A percentile compares a stretch with the other conserved stretches of the same genome.
These are phyloP conservation scores for Reutealis trisperma DNA, from an alignment of 345 rosid genomes.

Conservation along the genomic window DNA sequence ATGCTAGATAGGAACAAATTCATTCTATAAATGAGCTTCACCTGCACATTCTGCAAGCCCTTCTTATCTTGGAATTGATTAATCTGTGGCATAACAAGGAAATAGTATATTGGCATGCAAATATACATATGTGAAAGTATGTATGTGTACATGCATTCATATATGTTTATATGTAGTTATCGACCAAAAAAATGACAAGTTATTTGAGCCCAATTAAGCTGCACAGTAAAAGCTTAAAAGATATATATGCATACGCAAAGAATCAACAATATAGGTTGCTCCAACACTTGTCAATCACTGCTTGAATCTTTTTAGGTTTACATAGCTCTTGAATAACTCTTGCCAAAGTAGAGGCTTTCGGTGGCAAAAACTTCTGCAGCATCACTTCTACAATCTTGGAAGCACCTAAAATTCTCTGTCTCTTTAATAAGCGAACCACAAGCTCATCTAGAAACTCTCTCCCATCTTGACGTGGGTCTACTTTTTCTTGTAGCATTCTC, in stretches of 20 bases:
- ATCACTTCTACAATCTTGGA: constrained; percentile 67
- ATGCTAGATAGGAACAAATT: too few species aligned
- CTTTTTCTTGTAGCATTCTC: constrained; percentile 62
- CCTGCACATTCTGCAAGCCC: neutral
- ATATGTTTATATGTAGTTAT: too few species aligned
- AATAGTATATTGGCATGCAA: neutral
- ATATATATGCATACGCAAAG: neutral
- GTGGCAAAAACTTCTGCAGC: constrained; percentile 67
- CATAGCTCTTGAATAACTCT: constrained; percentile 65
- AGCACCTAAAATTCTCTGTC: constrained; percentile 66
- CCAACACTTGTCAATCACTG: constrained; percentile 67
- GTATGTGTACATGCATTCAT: too few species aligned
- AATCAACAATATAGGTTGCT: constrained; percentile 49
- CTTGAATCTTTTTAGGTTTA: constrained; percentile 63
- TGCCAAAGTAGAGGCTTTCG: constrained; percentile 64
- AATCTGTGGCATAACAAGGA: neutral
- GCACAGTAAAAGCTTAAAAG: neutral
- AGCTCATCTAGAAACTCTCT: constrained; percentile 77
- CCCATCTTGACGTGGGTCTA: constrained; percentile 74
- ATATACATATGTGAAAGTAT: too few species aligned
- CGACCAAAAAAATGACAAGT: too few species aligned
- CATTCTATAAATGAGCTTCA: neutral
- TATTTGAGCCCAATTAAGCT: neutral
- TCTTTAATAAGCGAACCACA: constrained; percentile 60
- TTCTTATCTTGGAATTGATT: neutral